Conservation (phyloP, 495 filamentous ascomycete genomes). For the Aspergillus homomorphus region DNA sequence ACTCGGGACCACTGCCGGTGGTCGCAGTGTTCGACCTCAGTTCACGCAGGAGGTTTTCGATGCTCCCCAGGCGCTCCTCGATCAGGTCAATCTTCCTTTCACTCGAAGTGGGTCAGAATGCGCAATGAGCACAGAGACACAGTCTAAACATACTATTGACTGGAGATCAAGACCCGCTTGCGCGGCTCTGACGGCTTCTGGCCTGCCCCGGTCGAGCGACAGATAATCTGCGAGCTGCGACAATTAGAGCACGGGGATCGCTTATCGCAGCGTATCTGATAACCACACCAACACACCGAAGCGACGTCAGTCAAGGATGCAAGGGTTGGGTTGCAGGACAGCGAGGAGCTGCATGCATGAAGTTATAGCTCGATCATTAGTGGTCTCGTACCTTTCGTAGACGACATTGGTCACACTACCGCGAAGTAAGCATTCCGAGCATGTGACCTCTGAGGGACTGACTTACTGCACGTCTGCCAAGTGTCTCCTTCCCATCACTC, state of each 20-base stretch:
- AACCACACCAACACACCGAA: not conserved
- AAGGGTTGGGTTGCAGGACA: not conserved
- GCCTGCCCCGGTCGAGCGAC: constrained; percentile 58
- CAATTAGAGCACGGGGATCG: constrained; percentile 47
- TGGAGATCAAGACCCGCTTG: constrained; percentile 63
- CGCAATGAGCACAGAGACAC: not conserved
- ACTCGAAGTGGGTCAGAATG: constrained; percentile 31
- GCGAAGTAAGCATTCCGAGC: not conserved
- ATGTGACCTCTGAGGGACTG: not conserved
- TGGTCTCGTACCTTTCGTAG: constrained; percentile 43
- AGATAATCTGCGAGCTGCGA: constrained; percentile 39
- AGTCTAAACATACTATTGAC: constrained; percentile 67
- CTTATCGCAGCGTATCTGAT: constrained; percentile 46
- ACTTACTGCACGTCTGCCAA: constrained; percentile 36
- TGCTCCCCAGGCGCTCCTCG: constrained; percentile 57
- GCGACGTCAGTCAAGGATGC: not conserved
- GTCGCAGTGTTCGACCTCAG: constrained; percentile 21
- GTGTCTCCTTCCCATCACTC: constrained; percentile 24
- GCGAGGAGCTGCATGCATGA: too few species aligned
- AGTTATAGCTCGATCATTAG: not conserved
- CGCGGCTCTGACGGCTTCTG: constrained; percentile 57
- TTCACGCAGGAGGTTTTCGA: constrained; percentile 51
- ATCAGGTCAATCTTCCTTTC: constrained; percentile 68
- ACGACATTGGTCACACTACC: constrained; percentile 51
- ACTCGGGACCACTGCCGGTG: constrained; percentile 6